A percentile compares a stretch with the other conserved stretches of the same genome.
phyloP scores from a whole-genome alignment of 1,284 basidiomycete genomes.

The Inonotus obliquus region DNA sequence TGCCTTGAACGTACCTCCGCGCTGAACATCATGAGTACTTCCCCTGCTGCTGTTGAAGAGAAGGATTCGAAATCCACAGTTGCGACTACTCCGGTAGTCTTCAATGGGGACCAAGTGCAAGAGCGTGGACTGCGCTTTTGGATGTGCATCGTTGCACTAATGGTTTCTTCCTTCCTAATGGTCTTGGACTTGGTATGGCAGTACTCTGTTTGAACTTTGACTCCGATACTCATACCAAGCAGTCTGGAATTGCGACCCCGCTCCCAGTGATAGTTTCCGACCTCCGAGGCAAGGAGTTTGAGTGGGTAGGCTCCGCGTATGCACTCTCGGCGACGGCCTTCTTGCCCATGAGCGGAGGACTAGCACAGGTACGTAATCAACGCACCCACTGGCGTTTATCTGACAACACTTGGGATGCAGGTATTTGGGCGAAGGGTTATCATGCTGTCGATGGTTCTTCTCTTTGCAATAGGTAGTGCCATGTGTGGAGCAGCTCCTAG shows the following conservation, averaged over 20 bases:
- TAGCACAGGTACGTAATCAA: slow-evolving; percentile 19
- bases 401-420: slow-evolving; percentile 11
- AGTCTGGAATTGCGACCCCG: slow-evolving; percentile 17
- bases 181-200: slow-evolving; percentile 15
- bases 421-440: slow-evolving; percentile 33
- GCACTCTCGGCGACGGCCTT: slow-evolving; percentile 23
- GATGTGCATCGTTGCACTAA: not conserved
- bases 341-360: slow-evolving; percentile 22
- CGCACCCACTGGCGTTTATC: no score
- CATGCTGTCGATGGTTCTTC: slow-evolving; percentile 29
- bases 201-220: no score
- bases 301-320: slow-evolving; percentile 27
- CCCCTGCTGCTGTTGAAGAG: no score
- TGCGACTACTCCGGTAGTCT: no score
- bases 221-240: not conserved
- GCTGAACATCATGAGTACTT: no score
- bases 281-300: slow-evolving; percentile 23
- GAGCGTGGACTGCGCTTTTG: no score
- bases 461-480: slow-evolving; percentile 36
- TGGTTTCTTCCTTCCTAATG: slow-evolving; percentile 10
- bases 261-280: slow-evolving; percentile 24
- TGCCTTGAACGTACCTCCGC: no score
- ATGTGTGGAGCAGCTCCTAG: slow-evolving; percentile 38
- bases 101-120: no score
- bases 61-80: no score